These are phyloP conservation scores for Ulmus americana DNA, from an alignment of 331 rosid species.

Conservation along the genomic window DNA sequence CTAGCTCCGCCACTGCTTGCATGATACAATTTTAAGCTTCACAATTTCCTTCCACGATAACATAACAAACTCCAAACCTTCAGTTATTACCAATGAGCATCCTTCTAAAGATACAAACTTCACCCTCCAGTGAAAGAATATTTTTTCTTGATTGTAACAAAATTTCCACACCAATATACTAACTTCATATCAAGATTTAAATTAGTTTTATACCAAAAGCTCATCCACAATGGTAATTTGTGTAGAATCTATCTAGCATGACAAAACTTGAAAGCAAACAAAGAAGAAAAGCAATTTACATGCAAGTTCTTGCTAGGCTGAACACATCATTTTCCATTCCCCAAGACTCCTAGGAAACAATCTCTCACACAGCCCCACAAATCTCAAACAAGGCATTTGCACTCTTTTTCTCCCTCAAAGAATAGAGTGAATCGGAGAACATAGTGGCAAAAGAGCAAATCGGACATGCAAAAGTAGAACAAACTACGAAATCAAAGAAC, in stretches of 20 bases:
- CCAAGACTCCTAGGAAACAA: slow-evolving; percentile 42
- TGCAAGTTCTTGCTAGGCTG: slow-evolving; percentile 27
- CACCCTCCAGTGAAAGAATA: slow-evolving; percentile 49
- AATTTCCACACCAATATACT: too few species aligned
- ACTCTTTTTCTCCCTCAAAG: slow-evolving; percentile 27
- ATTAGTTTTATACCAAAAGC: neutral
- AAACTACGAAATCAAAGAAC: too few species aligned
- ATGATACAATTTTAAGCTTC: slow-evolving; percentile 66
- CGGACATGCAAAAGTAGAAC: too few species aligned
- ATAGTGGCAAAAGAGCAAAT: too few species aligned
- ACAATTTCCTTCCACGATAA: slow-evolving; percentile 70
- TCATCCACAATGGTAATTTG: neutral
- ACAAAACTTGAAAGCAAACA: neutral
- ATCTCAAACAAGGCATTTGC: slow-evolving; percentile 30
- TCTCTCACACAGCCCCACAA: slow-evolving; percentile 36
- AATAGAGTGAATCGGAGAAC: too few species aligned
- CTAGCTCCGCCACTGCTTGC: slow-evolving; percentile 31
- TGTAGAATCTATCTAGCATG: too few species aligned
- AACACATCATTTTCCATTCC: slow-evolving; percentile 38
- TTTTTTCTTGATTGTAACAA: too few species aligned
- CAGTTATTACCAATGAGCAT: slow-evolving; percentile 72
- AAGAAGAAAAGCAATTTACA: slow-evolving; percentile 17
- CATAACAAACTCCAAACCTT: slow-evolving; percentile 68
- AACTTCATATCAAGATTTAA: neutral
- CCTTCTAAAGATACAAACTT: slow-evolving; percentile 65